Conservation (phyloP, 2,329 filamentous ascomycete species). For the Epichloe sylvatica region DNA sequence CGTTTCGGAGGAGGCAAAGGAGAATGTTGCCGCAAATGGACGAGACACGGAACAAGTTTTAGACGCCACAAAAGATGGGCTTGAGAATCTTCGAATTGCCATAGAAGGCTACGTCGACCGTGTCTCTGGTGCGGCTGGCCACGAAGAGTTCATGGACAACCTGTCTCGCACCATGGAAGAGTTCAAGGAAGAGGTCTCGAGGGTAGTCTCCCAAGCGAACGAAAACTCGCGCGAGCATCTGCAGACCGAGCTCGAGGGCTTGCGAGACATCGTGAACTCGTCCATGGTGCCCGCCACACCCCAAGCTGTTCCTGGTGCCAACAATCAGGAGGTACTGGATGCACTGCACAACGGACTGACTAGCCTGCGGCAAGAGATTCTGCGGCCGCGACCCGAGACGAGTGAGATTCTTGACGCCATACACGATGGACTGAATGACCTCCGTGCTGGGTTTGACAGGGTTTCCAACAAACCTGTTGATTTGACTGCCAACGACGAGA, state of each 20-base stretch:
- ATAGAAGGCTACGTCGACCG: slow-evolving; percentile 72
- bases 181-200: slow-evolving; percentile 53
- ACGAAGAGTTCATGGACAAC: slow-evolving; percentile 65
- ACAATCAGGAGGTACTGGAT: slow-evolving; percentile 54
- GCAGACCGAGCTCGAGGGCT: slow-evolving; percentile 67
- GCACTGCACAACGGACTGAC: slow-evolving; percentile 60
- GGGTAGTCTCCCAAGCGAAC: slow-evolving; percentile 37
- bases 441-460: slow-evolving; percentile 64
- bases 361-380: slow-evolving; percentile 61
- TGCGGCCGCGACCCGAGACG: slow-evolving; percentile 52
- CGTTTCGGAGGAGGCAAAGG: slow-evolving; percentile 52
- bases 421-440: slow-evolving; percentile 70
- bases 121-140: slow-evolving; percentile 51
- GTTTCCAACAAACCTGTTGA: slow-evolving; percentile 68
- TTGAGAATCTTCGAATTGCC: slow-evolving; percentile 65
- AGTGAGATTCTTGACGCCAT: slow-evolving; percentile 81
- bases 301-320: slow-evolving; percentile 19
- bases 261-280: slow-evolving; percentile 63
- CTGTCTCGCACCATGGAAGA: slow-evolving; percentile 51
- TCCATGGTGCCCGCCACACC: slow-evolving; percentile 48
- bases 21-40: slow-evolving; percentile 66
- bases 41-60: slow-evolving; percentile 79
- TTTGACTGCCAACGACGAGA: slow-evolving; percentile 75
- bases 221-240: slow-evolving; percentile 48
- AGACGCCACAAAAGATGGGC: slow-evolving; percentile 73